These are phyloP conservation scores for Exophiala xenobiotica DNA, from an alignment of 2,329 filamentous ascomycete species.

Conservation along the genomic window DNA sequence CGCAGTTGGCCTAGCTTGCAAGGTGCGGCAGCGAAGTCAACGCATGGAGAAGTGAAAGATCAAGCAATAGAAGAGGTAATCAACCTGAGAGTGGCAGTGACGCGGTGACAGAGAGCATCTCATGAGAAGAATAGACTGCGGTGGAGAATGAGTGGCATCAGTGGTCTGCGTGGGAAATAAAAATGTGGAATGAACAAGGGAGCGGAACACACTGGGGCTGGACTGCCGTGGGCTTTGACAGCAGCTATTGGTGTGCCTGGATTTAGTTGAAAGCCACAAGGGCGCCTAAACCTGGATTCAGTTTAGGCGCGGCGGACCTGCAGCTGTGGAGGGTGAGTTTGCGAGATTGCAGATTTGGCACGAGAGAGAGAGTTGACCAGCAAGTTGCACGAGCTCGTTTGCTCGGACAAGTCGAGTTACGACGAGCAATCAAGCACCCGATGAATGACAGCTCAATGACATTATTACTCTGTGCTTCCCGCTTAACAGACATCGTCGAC, in stretches of 20 bases:
- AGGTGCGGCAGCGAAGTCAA: constrained; percentile 6
- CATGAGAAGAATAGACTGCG: not conserved
- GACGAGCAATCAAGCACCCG: not conserved
- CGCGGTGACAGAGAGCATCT: constrained; percentile 7
- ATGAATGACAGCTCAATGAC: not conserved
- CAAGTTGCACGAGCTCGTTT: not conserved
- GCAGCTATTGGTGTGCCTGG: constrained; percentile 30
- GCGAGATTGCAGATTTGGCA: constrained; percentile 21
- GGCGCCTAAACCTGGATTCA: constrained; percentile 12
- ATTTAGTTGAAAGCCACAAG: constrained; percentile 15
- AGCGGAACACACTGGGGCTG: too few species aligned
- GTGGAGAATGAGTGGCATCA: constrained; percentile 2
- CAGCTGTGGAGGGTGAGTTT: constrained; percentile 11
- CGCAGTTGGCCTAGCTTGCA: constrained; percentile 10
- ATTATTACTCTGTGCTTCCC: too few species aligned
- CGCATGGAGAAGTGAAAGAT: not conserved
- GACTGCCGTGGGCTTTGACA: not conserved
- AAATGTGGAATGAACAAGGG: not conserved
- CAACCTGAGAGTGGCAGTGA: constrained; percentile 14
- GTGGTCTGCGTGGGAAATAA: not conserved
- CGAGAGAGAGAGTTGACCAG: not conserved
- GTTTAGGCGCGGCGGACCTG: constrained; percentile 18
- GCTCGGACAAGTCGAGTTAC: not conserved
- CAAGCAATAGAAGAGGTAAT: too few species aligned
- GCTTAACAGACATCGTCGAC: not conserved